Evolutionary conservation across 2,329 filamentous ascomycete species (phyloP).

Genomic region (Leptosphaerulina australis): DNA sequence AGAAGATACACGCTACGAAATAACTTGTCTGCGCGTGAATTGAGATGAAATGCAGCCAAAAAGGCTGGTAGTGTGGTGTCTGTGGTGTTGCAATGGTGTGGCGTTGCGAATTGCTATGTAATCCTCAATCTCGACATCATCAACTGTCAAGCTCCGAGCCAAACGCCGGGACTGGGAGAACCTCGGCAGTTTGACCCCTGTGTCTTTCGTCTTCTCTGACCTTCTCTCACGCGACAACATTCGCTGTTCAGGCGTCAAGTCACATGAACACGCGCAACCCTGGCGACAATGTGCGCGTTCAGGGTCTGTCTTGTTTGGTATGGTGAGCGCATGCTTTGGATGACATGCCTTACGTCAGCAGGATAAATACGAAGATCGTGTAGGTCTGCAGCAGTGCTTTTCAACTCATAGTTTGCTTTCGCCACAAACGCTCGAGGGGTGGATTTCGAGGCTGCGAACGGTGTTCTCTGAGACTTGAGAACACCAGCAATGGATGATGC

Average conservation of each 20-base stretch:
- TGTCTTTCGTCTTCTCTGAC: slow-evolving; percentile 9
- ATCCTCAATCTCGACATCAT: slow-evolving; percentile 20
- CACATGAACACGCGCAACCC: slow-evolving; percentile 14
- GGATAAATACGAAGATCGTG: too few relatives aligned
- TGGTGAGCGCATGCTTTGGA: too few relatives aligned
- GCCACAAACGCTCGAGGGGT: too few relatives aligned
- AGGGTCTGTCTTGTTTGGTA: background rate
- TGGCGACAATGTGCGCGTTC: slow-evolving; percentile 1
- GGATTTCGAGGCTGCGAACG: too few relatives aligned
- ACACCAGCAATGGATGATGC: too few relatives aligned
- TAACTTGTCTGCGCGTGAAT: slow-evolving; percentile 10
- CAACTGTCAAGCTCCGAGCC: slow-evolving; percentile 15
- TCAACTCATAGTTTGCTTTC: too few relatives aligned
- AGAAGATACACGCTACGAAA: slow-evolving; percentile 13
- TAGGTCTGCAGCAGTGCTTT: too few relatives aligned
- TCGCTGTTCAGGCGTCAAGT: background rate
- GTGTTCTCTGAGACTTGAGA: too few relatives aligned
- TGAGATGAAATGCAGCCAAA: slow-evolving; percentile 13
- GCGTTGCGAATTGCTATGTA: slow-evolving; percentile 13
- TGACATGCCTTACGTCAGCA: too few relatives aligned
- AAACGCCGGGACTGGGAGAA: slow-evolving; percentile 6
- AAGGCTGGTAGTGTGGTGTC: slow-evolving; percentile 17
- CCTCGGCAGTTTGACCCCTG: slow-evolving; percentile 1
- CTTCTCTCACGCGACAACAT: slow-evolving; percentile 10
- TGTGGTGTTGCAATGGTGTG: slow-evolving; percentile 11